Base-by-base conservation (phyloP, 192 early-diverging fungal genomes). In the Coemansia sp. region DNA sequence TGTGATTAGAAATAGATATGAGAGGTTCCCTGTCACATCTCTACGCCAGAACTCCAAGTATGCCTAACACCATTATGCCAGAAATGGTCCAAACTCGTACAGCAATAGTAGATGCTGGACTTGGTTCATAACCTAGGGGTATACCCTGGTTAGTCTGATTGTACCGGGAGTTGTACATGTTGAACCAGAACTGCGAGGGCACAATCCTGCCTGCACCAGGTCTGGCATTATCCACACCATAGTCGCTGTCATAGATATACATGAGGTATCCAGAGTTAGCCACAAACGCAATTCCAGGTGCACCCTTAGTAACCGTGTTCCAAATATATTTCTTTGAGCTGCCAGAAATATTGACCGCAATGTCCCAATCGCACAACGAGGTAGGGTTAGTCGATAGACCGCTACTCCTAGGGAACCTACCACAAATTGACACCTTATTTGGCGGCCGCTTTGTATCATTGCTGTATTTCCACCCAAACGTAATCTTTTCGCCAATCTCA, bases 151-250 rank as follows among this genome's bases (percentile, higher is more conserved):
- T 81, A 9, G 78, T 71, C 52, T 21, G 49, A 21, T 56, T 62
- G 55, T 81, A 81, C 22, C 73, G 68, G 26, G 78, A 81, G 27
- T 60, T 71, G 69, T 75, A 81, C 78, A 81, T 74, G 59, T 61
- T 55, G 63, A 81, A 81, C 49, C 56, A 54, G 53, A 80, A 71
- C 68, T 27, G 31, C 23, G 65, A 65, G 27, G 71, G 71, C 7
- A 60, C 32, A 31, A 68, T 65, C 7, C 73, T 56, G 14, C 73
- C 78, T 8, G 72, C 62, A 4, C 72, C 72, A 16, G 78, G 78
- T 19, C 28, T 3, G 27, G 67, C 10, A 56, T 75, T 68, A 25
- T 22, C 62, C 14, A 65, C 52, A 32, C 73, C 78, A 55, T 65
- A 69, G 38, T 75, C 78, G 56, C 69, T 71, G 64, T 81, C 78